Evolutionary conservation across 2,329 filamentous ascomycete species (phyloP), one percentile per base, ranked within the genome.

Genomic region (Fusarium verrucosum): DNA sequence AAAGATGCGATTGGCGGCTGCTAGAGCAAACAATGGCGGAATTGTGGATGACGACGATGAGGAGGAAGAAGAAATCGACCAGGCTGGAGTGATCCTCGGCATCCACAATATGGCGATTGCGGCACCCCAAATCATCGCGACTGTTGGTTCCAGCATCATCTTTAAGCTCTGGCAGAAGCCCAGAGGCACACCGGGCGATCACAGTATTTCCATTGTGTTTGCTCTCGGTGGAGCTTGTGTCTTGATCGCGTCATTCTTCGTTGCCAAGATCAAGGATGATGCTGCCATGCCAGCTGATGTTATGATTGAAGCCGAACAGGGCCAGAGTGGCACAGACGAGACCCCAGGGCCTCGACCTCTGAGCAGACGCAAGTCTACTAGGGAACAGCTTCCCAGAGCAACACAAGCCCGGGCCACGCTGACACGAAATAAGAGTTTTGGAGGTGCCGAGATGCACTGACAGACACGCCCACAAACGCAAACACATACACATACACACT

Each of bases 81-180:
- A 95, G 74, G 92, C 93, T 6, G 93, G 94, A 37, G 91, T 97
- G 36, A 92, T 98, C 40, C 84, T 98, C 3, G 94, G 94, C 10
- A 93, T 98, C 51, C 94, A 98, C 81, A 98, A 98, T 76, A 94
- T 98, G 79, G 90, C 94, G 16, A 91, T 98, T 68, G 92, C 94
- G 1, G 89, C 92, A 7, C 94, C 94, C 2, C 94, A 98, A 75
- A 94, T 97, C 60, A 84, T 97, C 51, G 93, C 94, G 11, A 97
- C 93, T 7, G 79, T 97, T 25, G 87, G 91, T 22, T 94, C 92
- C 58, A 93, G 90, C 72, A 81, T 90, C 58, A 91, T 98, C 62
- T 98, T 98, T 80, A 89, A 87, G 73, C 80, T 89, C 36, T 85
- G 94, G 71, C 94, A 98, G 79, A 97, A 96, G 77, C 92, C 92